A percentile compares a stretch with the other conserved stretches of the same genome.
These are phyloP conservation scores for Lablab purpureus DNA, from an alignment of 306 rosid species.

Conservation along the genomic window DNA sequence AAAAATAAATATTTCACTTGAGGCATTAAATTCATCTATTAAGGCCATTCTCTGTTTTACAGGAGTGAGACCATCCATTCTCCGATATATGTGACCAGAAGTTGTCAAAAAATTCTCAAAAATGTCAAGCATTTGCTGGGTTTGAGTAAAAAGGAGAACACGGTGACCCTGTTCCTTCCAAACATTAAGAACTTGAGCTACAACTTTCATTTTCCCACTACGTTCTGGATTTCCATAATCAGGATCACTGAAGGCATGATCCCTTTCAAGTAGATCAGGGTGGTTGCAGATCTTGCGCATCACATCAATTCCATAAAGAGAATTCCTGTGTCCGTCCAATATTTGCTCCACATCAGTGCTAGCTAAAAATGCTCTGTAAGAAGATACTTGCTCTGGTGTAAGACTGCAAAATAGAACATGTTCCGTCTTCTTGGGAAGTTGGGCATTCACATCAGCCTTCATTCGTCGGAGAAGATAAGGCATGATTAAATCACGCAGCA, in stretches of 20 bases:
- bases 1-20: conserved; percentile 79
- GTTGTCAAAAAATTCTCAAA: conserved; percentile 69
- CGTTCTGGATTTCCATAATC: conserved; percentile 96
- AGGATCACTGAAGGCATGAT: conserved; percentile 75
- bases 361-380: conserved; percentile 95
- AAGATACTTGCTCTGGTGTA: conserved; percentile 82
- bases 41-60: conserved; percentile 94
- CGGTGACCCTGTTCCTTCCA: conserved; percentile 99
- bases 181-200: conserved; percentile 87
- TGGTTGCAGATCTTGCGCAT: conserved; percentile 99
- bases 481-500: conserved; percentile 94
- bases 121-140: conserved; percentile 97
- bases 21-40: conserved; percentile 91
- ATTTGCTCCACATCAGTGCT: conserved; percentile 97
- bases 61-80: conserved; percentile 97
- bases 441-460: conserved; percentile 97
- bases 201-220: conserved; percentile 97
- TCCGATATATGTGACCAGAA: conserved; percentile 73
- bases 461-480: conserved; percentile 97
- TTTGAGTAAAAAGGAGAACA: conserved; percentile 92
- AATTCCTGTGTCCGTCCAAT: conserved; percentile 84
- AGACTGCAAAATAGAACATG: conserved; percentile 98
- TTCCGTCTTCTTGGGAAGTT: conserved; percentile 95
- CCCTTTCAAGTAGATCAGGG: conserved; percentile 99
- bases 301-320: conserved; percentile 93